phyloP scores from a whole-genome alignment of 768 basidiomycete genomes.

The Tubosaeta sp. region DNA sequence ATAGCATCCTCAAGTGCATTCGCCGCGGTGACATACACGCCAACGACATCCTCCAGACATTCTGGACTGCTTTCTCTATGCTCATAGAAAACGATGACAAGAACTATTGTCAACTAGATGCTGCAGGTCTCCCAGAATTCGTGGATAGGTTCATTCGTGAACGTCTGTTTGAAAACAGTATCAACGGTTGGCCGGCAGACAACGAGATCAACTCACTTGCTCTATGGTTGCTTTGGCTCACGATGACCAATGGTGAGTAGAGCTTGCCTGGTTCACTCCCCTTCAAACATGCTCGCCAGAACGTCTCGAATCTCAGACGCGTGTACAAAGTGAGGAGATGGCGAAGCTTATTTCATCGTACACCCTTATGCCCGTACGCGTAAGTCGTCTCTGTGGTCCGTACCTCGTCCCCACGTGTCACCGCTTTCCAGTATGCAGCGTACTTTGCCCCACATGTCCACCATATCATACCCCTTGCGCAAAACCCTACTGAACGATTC shows the following conservation, averaged over 20 bases:
- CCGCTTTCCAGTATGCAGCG: conserved; percentile 44
- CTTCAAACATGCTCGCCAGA: conserved; percentile 24
- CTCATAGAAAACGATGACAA: conserved; percentile 64
- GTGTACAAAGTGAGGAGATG: conserved; percentile 25
- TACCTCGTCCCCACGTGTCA: conserved; percentile 5
- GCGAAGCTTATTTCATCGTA: conserved; percentile 38
- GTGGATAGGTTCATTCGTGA: conserved; percentile 41
- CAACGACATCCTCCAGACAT: too few species aligned
- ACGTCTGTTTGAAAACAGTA: conserved; percentile 39
- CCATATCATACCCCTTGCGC: conserved; percentile 47
- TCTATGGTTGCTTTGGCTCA: conserved; percentile 65
- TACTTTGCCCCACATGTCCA: conserved; percentile 62
- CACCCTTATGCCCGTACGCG: conserved; percentile 49
- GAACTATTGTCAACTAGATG: conserved; percentile 53
- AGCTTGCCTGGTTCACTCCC: neutral
- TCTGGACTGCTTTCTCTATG: conserved; percentile 34
- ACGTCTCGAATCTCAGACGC: conserved; percentile 22
- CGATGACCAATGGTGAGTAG: conserved; percentile 45
- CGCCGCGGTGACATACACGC: too few species aligned
- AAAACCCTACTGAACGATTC: conserved; percentile 13
- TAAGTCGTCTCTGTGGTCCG: conserved; percentile 15
- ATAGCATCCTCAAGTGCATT: too few species aligned
- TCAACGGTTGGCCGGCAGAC: conserved; percentile 57
- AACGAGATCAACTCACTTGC: conserved; percentile 46
- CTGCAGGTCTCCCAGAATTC: conserved; percentile 45